Evolutionary conservation across 1,139 yeast genomes (phyloP), one percentile per base, ranked within the genome.

Genomic region (Blastobotrys serpentis): DNA sequence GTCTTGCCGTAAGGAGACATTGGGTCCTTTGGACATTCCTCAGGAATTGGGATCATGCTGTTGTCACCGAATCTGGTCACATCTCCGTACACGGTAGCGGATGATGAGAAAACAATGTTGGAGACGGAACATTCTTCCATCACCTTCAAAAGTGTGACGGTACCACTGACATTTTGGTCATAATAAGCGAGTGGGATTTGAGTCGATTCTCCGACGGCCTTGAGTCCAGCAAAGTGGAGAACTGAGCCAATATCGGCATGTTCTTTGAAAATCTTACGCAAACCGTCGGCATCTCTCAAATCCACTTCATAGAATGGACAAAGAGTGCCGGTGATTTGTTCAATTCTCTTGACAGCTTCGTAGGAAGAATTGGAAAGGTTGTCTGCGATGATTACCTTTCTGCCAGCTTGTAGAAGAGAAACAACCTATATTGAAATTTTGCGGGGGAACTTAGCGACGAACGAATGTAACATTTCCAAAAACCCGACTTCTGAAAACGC

Each of bases 21-120:
- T 37, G 94, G 87, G 48, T 77, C 88, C 48, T 79, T 77, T 29
- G 92, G 90, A 68, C 90, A 84, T 53, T 76, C 77, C 63, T 85
- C 92, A 4, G 92, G 92, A 51, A 85, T 84, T 34, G 92, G 92
- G 54, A 84, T 82, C 84, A 82, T 82, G 60, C 81, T 73, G 52
- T 78, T 79, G 40, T 36, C 40, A 7, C 40, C 40, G 60, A 82
- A 83, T 47, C 89, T 71, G 18, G 89, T 82, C 41, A 84, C 92
- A 63, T 84, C 94, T 14, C 95, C 95, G 61, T 86, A 86, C 10
- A 86, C 94, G 10, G 95, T 86, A 11, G 95, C 94, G 22, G 88
- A 81, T 1, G 90, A 84, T 38, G 86, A 80, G 65, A 86, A 85
- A 7, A 86, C 90, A 56, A 86, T 69, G n/a, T 76, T 75, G 52